Percentiles rank a stretch among this genome's conserved stretches.
These are phyloP conservation scores for Pyricularia grisea DNA, from an alignment of 2,329 filamentous ascomycete genomes.

Conservation along the genomic window DNA sequence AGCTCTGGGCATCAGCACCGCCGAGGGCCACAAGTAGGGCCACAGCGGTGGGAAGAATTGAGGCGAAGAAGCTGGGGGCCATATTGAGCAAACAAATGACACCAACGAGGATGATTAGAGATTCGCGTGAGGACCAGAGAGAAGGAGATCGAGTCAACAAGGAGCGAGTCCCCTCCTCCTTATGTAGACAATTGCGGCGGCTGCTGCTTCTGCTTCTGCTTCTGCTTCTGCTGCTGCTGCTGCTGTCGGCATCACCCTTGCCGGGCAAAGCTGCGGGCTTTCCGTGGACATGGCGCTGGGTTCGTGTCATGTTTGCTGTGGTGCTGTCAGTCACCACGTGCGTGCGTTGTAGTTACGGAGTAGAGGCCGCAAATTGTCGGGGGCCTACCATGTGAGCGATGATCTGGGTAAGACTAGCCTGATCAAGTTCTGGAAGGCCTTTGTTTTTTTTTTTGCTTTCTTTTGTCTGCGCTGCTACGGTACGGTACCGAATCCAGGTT, in stretches of 20 bases:
- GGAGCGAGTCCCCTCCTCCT: neutral
- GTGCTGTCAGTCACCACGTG: neutral
- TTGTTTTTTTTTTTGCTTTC: neutral
- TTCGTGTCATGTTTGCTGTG: neutral
- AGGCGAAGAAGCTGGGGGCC: slow-evolving; percentile 5
- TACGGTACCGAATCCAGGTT: no score
- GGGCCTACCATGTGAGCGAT: neutral
- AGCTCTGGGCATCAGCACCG: slow-evolving; percentile 5
- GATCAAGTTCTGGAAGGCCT: neutral
- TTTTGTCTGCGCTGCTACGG: no score
- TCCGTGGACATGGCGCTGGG: neutral
- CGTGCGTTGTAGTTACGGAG: neutral
- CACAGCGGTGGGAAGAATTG: slow-evolving; percentile 2
- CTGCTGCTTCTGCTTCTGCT: no score
- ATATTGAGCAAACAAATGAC: slow-evolving; percentile 3
- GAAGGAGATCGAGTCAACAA: neutral
- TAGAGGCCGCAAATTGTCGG: neutral
- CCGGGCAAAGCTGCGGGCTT: neutral
- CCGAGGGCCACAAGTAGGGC: slow-evolving; percentile 5
- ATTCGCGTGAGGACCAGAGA: neutral
- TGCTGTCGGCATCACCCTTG: neutral
- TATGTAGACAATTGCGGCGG: slow-evolving; percentile 2
- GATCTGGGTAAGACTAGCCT: neutral
- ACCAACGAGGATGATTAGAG: neutral
- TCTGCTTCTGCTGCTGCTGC: no score